These are phyloP conservation scores for Mikania micrantha DNA, from an alignment of 129 eudicot genomes.

Conservation along the genomic window DNA sequence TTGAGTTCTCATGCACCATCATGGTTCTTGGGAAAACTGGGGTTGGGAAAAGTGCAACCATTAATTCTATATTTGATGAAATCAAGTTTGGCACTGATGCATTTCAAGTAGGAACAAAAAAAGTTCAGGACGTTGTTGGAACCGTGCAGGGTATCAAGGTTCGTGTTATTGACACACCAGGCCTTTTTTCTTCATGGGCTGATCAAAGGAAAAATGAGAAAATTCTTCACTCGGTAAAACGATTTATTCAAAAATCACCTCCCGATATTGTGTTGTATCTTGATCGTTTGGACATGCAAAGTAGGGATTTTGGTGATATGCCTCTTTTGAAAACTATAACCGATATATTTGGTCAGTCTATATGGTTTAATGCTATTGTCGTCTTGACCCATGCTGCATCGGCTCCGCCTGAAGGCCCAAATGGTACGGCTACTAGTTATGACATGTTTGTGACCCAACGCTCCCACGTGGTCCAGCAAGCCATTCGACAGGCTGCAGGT, in stretches of 20 bases:
- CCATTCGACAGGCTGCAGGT: constrained; percentile 96
- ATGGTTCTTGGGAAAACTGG: constrained; percentile 99
- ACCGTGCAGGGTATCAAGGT: constrained; percentile 97
- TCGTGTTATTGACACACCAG: constrained; percentile 92
- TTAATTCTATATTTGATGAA: constrained; percentile 90
- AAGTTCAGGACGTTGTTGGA: constrained; percentile 95
- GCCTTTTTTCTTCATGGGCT: constrained; percentile 81
- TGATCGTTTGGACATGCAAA: constrained; percentile 91
- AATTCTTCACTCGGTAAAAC: constrained; percentile 71
- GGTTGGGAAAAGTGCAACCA: constrained; percentile 98
- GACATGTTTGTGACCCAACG: constrained; percentile 98
- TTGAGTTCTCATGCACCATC: constrained; percentile 97
- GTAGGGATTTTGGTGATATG: constrained; percentile 90
- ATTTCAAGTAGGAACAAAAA: constrained; percentile 75
- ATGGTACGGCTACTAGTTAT: constrained; percentile 82
- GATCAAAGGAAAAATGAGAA: constrained; percentile 86
- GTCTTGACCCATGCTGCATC: constrained; percentile 99
- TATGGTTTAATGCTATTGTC: constrained; percentile 97
- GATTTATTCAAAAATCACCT: constrained; percentile 77
- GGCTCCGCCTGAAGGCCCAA: constrained; percentile 99
- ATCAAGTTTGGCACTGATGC: constrained; percentile 74
- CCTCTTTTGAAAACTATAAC: constrained; percentile 84
- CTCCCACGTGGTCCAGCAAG: constrained; percentile 93
- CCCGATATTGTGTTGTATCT: constrained; percentile 96
- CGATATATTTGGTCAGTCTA: constrained; percentile 84